Evolutionary conservation across 371 early-diverging fungal genomes (phyloP).

Genomic region (Mortierella sp.): DNA sequence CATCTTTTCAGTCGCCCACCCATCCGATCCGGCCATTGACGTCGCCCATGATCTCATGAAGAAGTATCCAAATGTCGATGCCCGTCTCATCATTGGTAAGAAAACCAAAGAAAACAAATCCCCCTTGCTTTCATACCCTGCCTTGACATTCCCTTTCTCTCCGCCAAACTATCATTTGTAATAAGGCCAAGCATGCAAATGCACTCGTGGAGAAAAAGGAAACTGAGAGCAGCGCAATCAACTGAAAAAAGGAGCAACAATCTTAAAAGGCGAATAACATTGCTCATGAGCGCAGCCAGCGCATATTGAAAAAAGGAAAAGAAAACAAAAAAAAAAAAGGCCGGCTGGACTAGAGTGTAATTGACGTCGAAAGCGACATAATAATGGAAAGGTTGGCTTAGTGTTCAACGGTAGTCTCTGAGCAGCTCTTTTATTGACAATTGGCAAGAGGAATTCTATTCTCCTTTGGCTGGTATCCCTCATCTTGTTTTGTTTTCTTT

Average conservation of each 20-base stretch:
- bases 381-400: not conserved
- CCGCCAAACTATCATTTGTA: not conserved
- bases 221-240: slow-evolving; percentile 6
- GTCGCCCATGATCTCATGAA: slow-evolving; percentile 78
- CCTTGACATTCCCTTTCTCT: not conserved
- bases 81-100: slow-evolving; percentile 82
- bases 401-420: slow-evolving; percentile 5
- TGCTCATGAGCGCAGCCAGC: slow-evolving; percentile 1
- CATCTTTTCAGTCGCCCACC: slow-evolving; percentile 86
- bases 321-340: not conserved
- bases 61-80: slow-evolving; percentile 78
- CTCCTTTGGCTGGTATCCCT: not conserved
- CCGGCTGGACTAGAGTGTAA: not conserved
- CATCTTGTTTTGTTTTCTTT: not conserved
- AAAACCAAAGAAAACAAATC: not conserved
- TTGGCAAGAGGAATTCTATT: slow-evolving; percentile 20
- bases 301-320: not conserved
- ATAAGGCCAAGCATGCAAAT: not conserved
- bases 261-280: not conserved
- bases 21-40: slow-evolving; percentile 81
- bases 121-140: not conserved
- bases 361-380: slow-evolving; percentile 9
- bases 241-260: slow-evolving; percentile 10
- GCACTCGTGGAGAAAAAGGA: slow-evolving; percentile 4
- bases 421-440: slow-evolving; percentile 24